phyloP scores from a whole-genome alignment of 306 rosid genomes.

The Glycyrrhiza uralensis region DNA sequence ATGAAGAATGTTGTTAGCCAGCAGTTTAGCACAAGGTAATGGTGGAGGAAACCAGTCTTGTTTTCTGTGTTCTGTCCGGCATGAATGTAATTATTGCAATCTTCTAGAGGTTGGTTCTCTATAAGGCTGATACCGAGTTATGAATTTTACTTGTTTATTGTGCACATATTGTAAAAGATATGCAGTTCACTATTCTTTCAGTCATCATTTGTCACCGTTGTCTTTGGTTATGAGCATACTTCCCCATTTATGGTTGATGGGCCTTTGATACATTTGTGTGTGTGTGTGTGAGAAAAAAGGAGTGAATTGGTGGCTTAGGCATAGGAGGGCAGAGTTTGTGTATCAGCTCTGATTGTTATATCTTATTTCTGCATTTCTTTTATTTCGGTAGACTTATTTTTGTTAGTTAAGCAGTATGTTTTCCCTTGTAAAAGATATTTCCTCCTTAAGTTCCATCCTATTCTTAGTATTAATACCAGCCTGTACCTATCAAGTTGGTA shows the following conservation, averaged over 20 bases:
- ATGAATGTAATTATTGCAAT: not conserved
- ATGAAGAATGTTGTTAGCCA: not conserved
- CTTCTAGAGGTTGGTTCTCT: not conserved
- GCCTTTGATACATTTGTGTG: not conserved
- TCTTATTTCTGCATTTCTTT: not conserved
- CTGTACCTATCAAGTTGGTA: too few relatives aligned
- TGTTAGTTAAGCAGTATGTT: too few relatives aligned
- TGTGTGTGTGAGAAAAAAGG: too few relatives aligned
- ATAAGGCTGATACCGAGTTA: not conserved
- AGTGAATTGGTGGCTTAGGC: too few relatives aligned
- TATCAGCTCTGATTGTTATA: too few relatives aligned
- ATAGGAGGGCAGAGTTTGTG: too few relatives aligned
- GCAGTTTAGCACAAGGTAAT: constrained; percentile 27
- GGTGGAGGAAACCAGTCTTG: constrained; percentile 18
- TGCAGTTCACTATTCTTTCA: constrained; percentile 6
- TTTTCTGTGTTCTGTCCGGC: constrained; percentile 11
- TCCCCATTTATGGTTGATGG: not conserved
- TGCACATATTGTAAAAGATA: not conserved
- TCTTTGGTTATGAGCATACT: constrained; percentile 11
- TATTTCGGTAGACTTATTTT: too few relatives aligned
- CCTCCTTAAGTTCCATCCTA: too few relatives aligned
- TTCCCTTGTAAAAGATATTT: too few relatives aligned
- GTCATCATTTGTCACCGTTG: not conserved
- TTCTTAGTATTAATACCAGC: too few relatives aligned
- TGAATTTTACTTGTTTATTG: constrained; percentile 1